Percentiles rank a stretch among this genome's conserved stretches.
Evolutionary conservation across 2,329 filamentous ascomycete genomes (phyloP).

Genomic region (Botryotinia calthae): DNA sequence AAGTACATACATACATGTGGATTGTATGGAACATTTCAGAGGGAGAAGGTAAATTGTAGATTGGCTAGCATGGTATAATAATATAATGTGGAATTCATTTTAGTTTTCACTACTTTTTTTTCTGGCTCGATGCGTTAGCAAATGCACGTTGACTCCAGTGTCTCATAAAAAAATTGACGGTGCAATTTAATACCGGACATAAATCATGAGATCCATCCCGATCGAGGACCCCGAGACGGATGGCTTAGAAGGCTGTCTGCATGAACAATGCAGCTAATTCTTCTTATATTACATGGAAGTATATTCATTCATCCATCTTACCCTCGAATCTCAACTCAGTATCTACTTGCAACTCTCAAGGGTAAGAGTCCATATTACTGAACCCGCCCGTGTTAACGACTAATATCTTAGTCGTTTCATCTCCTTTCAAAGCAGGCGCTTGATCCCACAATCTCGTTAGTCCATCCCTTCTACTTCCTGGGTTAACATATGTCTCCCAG

Average conservation of each 20-base stretch:
- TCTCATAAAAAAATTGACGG: not conserved
- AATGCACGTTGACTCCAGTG: not conserved
- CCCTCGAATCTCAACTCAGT: not conserved
- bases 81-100: not conserved
- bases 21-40: not conserved
- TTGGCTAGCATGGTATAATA: slow-evolving; percentile 1
- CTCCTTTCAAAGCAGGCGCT: slow-evolving; percentile 26
- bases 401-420: slow-evolving; percentile 29
- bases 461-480: slow-evolving; percentile 23
- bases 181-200: not conserved
- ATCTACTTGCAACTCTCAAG: slow-evolving; percentile 13
- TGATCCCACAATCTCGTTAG: slow-evolving; percentile 11
- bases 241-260: not conserved
- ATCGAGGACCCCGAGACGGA: not conserved
- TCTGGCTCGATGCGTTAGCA: not conserved
- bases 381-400: slow-evolving; percentile 26
- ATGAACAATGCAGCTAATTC: not conserved
- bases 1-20: not conserved
- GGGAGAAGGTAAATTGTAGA: not conserved
- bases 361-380: slow-evolving; percentile 31
- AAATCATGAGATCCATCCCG: not conserved
- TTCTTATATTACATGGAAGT: not conserved
- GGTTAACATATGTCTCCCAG: slow-evolving; percentile 26
- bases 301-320: not conserved
- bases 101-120: not conserved